Evolutionary conservation across 139 green algal species (phyloP).

Genomic region (Chlamydomonas asymmetrica): DNA sequence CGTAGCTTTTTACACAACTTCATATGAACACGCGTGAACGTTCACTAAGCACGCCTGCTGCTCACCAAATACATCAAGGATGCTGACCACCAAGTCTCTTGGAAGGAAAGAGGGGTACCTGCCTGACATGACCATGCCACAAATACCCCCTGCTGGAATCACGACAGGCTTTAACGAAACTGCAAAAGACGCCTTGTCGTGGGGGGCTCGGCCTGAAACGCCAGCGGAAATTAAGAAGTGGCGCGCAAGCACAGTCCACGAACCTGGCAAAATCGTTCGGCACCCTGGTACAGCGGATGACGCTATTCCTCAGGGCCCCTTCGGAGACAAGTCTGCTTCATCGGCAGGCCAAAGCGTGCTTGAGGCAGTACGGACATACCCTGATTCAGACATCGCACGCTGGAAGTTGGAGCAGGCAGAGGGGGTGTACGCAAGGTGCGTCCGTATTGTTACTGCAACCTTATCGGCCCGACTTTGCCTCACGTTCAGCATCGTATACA

Average conservation of each 20-base stretch:
- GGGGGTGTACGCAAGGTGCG: conserved; percentile 64
- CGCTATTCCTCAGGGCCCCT: conserved; percentile 41
- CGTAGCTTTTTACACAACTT: no score
- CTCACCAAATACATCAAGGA: no score
- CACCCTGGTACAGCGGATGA: conserved; percentile 61
- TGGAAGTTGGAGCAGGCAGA: conserved; percentile 67
- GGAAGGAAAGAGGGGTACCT: conserved; percentile 15
- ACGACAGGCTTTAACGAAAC: conserved; percentile 22
- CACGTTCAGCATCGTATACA: no score
- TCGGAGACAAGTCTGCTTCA: conserved; percentile 45
- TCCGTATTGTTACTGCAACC: neutral
- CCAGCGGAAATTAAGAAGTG: conserved; percentile 63
- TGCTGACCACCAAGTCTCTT: conserved; percentile 17
- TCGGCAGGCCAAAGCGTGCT: conserved; percentile 43
- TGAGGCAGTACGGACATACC: conserved; percentile 51
- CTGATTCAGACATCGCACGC: conserved; percentile 54
- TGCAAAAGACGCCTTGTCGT: conserved; percentile 51
- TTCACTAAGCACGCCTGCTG: no score
- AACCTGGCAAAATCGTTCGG: conserved; percentile 59
- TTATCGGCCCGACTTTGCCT: no score
- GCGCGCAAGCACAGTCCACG: conserved; percentile 60
- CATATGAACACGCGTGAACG: no score
- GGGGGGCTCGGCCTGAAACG: conserved; percentile 48
- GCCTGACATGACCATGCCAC: conserved; percentile 27
- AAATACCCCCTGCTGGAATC: conserved; percentile 41